These are phyloP conservation scores for Cyclanthera cordifolia DNA, from an alignment of 306 rosid species.

Conservation along the genomic window DNA sequence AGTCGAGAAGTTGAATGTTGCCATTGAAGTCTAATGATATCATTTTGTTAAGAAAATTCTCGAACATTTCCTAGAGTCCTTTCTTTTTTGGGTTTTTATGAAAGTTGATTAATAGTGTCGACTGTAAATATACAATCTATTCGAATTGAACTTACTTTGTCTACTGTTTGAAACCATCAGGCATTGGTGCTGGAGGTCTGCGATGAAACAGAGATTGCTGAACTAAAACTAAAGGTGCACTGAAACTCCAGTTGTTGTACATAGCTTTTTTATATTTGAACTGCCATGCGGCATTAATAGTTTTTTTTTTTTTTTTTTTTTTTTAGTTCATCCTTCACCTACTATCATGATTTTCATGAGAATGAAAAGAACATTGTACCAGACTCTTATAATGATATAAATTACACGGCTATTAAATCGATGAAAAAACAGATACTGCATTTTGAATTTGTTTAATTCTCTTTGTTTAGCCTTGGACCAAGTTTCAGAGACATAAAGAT, in stretches of 20 bases:
- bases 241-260: background rate
- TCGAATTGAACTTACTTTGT: conserved; percentile 20
- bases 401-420: background rate
- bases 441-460: background rate
- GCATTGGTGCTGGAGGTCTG: conserved; percentile 89
- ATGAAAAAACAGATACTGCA: background rate
- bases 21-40: background rate
- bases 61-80: background rate
- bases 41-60: background rate
- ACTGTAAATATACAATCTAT: conserved; percentile 12
- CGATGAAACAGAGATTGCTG: conserved; percentile 95
- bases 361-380: background rate
- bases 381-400: background rate
- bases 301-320: background rate
- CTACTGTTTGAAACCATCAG: conserved; percentile 35
- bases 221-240: conserved; percentile 81
- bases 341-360: background rate
- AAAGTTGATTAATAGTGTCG: background rate
- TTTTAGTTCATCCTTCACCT: background rate
- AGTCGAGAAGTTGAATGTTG: background rate
- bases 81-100: background rate
- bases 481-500: background rate
- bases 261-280: background rate
- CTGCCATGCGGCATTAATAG: background rate
- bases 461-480: background rate